Conservation (phyloP, 225 moss, liverwort and hornwort species). For the Polytrichum commune region DNA sequence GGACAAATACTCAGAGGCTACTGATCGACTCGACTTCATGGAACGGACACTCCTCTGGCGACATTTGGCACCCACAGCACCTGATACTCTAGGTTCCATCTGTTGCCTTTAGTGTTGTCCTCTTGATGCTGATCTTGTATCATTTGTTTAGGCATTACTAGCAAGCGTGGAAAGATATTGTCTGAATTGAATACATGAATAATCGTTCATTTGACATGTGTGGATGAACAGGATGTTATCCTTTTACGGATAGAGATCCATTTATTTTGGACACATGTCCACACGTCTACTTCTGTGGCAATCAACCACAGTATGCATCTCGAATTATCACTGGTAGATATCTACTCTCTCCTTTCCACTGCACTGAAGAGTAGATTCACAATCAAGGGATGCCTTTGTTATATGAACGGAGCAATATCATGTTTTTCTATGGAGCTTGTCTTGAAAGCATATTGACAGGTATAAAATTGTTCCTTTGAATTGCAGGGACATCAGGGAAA, state of each 20-base stretch:
- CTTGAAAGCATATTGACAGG: neutral
- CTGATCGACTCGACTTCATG: slow-evolving; percentile 74
- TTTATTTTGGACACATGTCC: slow-evolving; percentile 84
- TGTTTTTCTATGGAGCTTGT: neutral
- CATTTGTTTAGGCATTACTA: neutral
- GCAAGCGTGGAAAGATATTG: neutral
- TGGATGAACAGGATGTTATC: slow-evolving; percentile 82
- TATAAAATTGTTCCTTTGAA: neutral
- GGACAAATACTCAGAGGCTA: slow-evolving; percentile 81
- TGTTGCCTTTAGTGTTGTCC: slow-evolving; percentile 1
- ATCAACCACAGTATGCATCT: slow-evolving; percentile 76
- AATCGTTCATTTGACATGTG: neutral
- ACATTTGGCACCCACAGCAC: slow-evolving; percentile 95
- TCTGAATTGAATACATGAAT: neutral
- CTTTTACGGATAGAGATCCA: slow-evolving; percentile 85
- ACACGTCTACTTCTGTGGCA: slow-evolving; percentile 96
- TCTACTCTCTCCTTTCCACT: slow-evolving; percentile 4
- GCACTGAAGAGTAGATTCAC: neutral
- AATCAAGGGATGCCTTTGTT: neutral
- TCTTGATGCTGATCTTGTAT: slow-evolving; percentile 3
- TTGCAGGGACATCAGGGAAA: slow-evolving; percentile 66
- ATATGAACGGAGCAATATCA: neutral
- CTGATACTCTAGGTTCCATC: slow-evolving; percentile 87
- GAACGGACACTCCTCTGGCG: slow-evolving; percentile 90
- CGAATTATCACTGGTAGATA: slow-evolving; percentile 66